Evolutionary conservation across 352 stramenopile genomes (phyloP).

Genomic region (Globisporangium okanoganense): DNA sequence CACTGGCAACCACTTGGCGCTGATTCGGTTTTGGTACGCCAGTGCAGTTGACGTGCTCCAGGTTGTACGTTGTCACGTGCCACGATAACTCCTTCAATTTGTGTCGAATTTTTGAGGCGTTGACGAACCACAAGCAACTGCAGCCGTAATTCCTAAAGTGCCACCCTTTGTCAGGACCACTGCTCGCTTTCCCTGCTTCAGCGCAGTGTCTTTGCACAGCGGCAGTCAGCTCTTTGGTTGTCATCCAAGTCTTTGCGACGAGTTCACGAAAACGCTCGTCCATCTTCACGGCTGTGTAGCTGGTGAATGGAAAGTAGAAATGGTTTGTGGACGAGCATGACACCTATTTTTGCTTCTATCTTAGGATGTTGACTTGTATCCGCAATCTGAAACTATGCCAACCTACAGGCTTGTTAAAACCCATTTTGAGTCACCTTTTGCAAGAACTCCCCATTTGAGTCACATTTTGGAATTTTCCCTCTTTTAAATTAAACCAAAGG

Average conservation of each 20-base stretch:
- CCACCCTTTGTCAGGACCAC: too few relatives aligned
- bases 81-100: not conserved
- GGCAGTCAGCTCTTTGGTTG: not conserved
- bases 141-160: too few relatives aligned
- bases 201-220: not conserved
- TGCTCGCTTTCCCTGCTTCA: not conserved
- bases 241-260: too few relatives aligned
- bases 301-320: too few relatives aligned
- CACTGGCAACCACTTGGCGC: not conserved
- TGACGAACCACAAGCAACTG: not conserved
- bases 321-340: too few relatives aligned
- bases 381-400: too few relatives aligned
- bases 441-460: not conserved
- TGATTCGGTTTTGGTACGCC: not conserved
- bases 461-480: slow-evolving; percentile 5
- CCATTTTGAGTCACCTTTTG: not conserved
- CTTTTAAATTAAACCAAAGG: too few relatives aligned
- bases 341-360: too few relatives aligned
- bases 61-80: not conserved
- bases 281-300: too few relatives aligned
- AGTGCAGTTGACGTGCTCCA: not conserved
- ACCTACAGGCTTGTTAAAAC: too few relatives aligned
- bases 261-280: too few relatives aligned
- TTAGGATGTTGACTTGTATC: too few relatives aligned
- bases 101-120: not conserved